phyloP scores from a whole-genome alignment of 2,329 filamentous ascomycete species.

The Sclerotiophoma versabilis region DNA sequence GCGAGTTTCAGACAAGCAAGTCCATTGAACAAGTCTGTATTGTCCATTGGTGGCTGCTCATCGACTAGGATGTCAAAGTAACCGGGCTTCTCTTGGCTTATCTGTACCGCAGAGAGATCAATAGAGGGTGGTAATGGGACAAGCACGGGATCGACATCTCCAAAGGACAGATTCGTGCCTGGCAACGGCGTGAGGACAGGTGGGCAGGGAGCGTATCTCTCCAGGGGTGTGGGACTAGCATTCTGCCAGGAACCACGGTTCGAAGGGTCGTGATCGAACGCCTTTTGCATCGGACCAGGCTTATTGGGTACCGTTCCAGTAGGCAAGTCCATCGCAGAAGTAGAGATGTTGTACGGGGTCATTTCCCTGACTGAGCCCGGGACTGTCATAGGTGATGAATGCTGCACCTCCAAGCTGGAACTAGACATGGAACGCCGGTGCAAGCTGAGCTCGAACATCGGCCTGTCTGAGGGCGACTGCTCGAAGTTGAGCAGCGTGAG shows the following conservation, averaged over 20 bases:
- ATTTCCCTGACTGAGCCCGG: slow-evolving; percentile 23
- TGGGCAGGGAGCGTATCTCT: not conserved
- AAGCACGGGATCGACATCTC: slow-evolving; percentile 19
- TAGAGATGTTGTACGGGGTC: not conserved
- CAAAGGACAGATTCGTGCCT: slow-evolving; percentile 32
- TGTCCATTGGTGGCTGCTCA: not conserved
- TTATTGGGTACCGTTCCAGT: slow-evolving; percentile 37
- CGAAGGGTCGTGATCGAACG: slow-evolving; percentile 26
- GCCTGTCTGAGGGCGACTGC: slow-evolving; percentile 31
- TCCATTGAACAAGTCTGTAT: not conserved
- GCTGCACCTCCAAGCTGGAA: slow-evolving; percentile 30
- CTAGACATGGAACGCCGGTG: slow-evolving; percentile 1
- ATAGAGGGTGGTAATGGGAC: slow-evolving; percentile 9
- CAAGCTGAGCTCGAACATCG: slow-evolving; percentile 32
- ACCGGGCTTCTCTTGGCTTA: not conserved
- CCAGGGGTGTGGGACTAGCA: not conserved
- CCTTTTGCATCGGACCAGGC: slow-evolving; percentile 37
- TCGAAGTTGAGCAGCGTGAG: slow-evolving; percentile 39
- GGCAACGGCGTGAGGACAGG: slow-evolving; percentile 33
- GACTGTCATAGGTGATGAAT: slow-evolving; percentile 41
- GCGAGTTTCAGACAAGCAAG: not conserved
- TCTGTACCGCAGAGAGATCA: slow-evolving; percentile 6
- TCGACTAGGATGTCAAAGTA: slow-evolving; percentile 23
- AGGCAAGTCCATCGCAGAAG: slow-evolving; percentile 16
- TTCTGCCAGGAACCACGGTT: slow-evolving; percentile 3